Base-by-base conservation (phyloP, 352 stramenopile genomes). In the Pythium vanterpoolii region DNA sequence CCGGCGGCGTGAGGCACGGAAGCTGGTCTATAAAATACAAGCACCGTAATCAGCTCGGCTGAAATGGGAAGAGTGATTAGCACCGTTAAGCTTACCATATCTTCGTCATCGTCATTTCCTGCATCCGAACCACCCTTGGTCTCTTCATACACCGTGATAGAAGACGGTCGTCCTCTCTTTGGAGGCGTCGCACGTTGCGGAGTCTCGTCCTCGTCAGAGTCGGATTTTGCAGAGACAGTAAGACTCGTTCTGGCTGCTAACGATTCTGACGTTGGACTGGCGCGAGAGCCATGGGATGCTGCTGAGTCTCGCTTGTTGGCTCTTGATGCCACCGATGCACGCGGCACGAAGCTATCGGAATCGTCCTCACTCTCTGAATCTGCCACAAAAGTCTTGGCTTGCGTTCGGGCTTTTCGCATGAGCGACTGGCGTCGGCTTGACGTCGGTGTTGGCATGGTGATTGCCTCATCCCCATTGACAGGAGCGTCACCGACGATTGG, bases 301-400 rank as follows among this genome's bases (percentile, higher is more conserved):
- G 26, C 48, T 47, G 56, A 44, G 21, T 59, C 40, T 18, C 45
- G 44, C 43, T 76, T 61, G 6, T 36, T 70, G 0, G 36, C 64
- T 39, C 68, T 66, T 18, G 68, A 74, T 26, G 76, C 65, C 4
- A 72, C 62, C 0, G 74, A 75, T 4, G 54, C 21, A 53, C 56
- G 44, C 0, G 66, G 60, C 26, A 83, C 31, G 30, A 85, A 68
- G 27, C 57, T 61, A 11, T 88, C 75, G 3, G 66, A 57, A 19
- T 88, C 79, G 1, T 74, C 63, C 27, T 62, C 73, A 34, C 66
- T 80, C 19, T 87, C 79, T 19, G 75, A 87, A 8, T 73, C 76
- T 27, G 82, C 72, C 19, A 75, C 73, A 61, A 74, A 89, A 4
- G 73, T 77, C 16, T 80, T 74, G 2, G 64, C 61, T 33, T 74